A percentile compares a stretch with the other conserved stretches of the same genome.
Evolutionary conservation across 129 eudicot species (phyloP).

Genomic region (Cynara cardunculus): DNA sequence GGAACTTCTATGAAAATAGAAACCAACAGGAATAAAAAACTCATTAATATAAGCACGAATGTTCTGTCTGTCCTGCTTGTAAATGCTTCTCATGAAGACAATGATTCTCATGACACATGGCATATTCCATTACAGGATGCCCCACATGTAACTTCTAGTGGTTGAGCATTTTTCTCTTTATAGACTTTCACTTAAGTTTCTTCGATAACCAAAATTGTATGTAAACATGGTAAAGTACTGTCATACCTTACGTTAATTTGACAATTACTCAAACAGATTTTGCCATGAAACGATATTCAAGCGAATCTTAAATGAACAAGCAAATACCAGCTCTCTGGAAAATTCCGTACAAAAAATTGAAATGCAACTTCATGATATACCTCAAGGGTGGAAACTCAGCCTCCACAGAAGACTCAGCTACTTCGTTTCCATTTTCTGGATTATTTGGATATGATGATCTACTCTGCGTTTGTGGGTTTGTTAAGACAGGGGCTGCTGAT

Average conservation of each 20-base stretch:
- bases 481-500: conserved; percentile 69
- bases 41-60: no score
- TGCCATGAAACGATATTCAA: background rate
- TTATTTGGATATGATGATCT: conserved; percentile 55
- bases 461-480: conserved; percentile 75
- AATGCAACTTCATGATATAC: conserved; percentile 26
- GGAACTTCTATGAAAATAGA: no score
- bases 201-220: background rate
- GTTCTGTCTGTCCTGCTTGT: background rate
- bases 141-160: background rate
- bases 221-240: background rate
- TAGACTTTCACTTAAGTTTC: background rate
- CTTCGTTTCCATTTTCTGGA: conserved; percentile 51
- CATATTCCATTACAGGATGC: background rate
- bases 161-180: background rate
- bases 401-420: conserved; percentile 71
- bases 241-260: background rate
- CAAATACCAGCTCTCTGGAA: background rate
- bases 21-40: no score
- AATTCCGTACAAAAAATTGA: background rate
- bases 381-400: conserved; percentile 89
- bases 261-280: background rate
- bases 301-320: background rate
- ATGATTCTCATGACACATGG: background rate
- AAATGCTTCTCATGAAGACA: background rate